Evolutionary conservation across 805 yeast species (phyloP).

Genomic region (Komagataella pseudopastoris): DNA sequence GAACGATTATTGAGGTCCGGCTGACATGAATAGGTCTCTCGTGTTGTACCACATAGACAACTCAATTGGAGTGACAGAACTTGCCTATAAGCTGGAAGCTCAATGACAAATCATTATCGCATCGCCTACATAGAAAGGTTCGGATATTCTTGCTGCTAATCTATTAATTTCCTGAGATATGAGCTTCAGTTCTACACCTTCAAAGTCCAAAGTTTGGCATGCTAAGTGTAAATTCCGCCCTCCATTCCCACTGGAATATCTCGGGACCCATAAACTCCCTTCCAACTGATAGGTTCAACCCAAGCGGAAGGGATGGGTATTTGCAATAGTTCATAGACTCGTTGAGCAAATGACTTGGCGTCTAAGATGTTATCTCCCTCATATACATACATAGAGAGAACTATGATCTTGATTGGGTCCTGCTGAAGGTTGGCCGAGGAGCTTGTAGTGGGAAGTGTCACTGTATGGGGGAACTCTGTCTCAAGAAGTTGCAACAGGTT

Average conservation of each 20-base stretch:
- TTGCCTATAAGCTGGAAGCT: too few species aligned
- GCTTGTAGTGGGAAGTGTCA: constrained; percentile 5
- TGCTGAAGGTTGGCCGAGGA: constrained; percentile 1
- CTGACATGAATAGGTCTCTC: too few species aligned
- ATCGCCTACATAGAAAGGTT: too few species aligned
- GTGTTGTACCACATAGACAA: too few species aligned
- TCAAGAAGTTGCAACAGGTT: constrained; percentile 3
- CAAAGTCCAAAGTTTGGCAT: not conserved
- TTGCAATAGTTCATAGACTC: constrained; percentile 15
- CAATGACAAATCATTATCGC: too few species aligned
- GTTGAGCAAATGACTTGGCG: constrained; percentile 38
- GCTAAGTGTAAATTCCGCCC: constrained; percentile 44
- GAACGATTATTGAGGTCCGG: not conserved
- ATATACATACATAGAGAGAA: constrained; percentile 41
- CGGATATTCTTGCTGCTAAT: not conserved
- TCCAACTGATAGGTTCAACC: constrained; percentile 67
- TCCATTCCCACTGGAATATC: constrained; percentile 58
- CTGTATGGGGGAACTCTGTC: constrained; percentile 6
- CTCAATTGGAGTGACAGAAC: too few species aligned
- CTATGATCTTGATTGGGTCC: constrained; percentile 3
- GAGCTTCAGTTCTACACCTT: not conserved
- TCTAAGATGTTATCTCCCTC: constrained; percentile 85
- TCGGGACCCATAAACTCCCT: constrained; percentile 68
- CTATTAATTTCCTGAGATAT: not conserved
- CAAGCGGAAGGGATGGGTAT: constrained; percentile 11